Evolutionary conservation across 352 stramenopile species (phyloP).

Genomic region (Pythium coloratum): DNA sequence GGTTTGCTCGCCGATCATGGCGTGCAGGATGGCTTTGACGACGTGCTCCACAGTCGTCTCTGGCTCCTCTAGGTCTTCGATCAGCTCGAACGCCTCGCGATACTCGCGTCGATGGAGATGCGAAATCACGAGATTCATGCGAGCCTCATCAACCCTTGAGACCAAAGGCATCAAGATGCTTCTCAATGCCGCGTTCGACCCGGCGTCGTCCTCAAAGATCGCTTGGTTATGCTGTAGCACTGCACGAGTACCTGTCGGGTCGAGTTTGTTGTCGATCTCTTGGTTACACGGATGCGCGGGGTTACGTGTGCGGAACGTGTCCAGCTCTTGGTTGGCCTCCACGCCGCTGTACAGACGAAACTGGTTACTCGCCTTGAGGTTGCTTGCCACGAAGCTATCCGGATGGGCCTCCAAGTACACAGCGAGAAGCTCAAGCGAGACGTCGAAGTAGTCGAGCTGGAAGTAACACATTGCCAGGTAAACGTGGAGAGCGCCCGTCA

Average conservation of each 20-base stretch:
- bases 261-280: slow-evolving; percentile 3
- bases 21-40: slow-evolving; percentile 64
- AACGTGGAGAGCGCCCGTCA: slow-evolving; percentile 47
- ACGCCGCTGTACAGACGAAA: slow-evolving; percentile 57
- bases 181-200: slow-evolving; percentile 5
- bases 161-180: slow-evolving; percentile 39
- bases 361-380: slow-evolving; percentile 66
- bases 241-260: slow-evolving; percentile 30
- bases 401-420: slow-evolving; percentile 52
- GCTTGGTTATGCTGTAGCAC: slow-evolving; percentile 55
- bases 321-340: slow-evolving; percentile 79
- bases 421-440: slow-evolving; percentile 58
- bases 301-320: slow-evolving; percentile 63
- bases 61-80: slow-evolving; percentile 57
- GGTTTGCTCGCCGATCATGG: slow-evolving; percentile 57
- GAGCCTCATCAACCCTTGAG: slow-evolving; percentile 44
- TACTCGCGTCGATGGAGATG: slow-evolving; percentile 52
- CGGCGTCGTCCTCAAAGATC: slow-evolving; percentile 42
- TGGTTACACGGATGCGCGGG: slow-evolving; percentile 37
- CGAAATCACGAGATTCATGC: slow-evolving; percentile 56
- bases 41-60: slow-evolving; percentile 39
- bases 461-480: slow-evolving; percentile 83
- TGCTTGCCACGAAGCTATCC: slow-evolving; percentile 67
- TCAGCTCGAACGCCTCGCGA: slow-evolving; percentile 48
- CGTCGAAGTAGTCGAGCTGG: slow-evolving; percentile 66